Evolutionary conservation across 2,329 filamentous ascomycete species (phyloP).

Genomic region (Dendryphion nanum): DNA sequence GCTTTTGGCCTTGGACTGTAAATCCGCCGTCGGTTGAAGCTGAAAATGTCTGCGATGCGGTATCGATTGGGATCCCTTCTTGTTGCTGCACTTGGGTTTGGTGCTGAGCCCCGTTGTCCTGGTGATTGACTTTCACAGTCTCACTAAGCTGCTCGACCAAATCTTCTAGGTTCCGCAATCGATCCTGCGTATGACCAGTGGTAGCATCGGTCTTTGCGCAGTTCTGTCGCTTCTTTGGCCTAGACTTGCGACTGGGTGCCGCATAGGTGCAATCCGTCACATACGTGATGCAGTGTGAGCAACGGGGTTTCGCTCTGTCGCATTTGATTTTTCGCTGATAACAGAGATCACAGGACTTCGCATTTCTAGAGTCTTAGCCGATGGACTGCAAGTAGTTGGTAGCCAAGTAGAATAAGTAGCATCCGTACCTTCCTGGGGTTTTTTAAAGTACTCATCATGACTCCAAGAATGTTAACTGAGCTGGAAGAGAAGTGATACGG

Average conservation of each 20-base stretch:
- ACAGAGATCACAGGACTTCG: constrained; percentile 37
- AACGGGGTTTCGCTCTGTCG: constrained; percentile 34
- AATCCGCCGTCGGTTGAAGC: not conserved
- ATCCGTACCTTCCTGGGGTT: constrained; percentile 2
- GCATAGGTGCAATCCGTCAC: constrained; percentile 17
- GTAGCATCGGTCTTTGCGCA: constrained; percentile 7
- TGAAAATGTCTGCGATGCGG: constrained; percentile 2
- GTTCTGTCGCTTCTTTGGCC: constrained; percentile 14
- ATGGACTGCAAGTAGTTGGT: no score
- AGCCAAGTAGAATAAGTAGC: not conserved
- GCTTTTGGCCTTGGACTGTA: not conserved
- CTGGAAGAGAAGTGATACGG: constrained; percentile 1
- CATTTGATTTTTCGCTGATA: constrained; percentile 37
- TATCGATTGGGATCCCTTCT: constrained; percentile 1
- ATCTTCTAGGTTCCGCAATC: constrained; percentile 10
- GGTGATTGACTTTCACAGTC: constrained; percentile 8
- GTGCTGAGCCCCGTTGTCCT: constrained; percentile 5
- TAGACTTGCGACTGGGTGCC: constrained; percentile 19
- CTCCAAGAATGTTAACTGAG: constrained; percentile 3
- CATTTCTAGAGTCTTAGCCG: no score
- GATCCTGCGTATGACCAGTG: constrained; percentile 7
- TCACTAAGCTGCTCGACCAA: constrained; percentile 11
- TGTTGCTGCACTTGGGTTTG: constrained; percentile 6
- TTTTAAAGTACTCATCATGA: constrained; percentile 1
- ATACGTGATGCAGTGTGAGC: constrained; percentile 32